These are phyloP conservation scores for Phoma sp. DNA, from an alignment of 2,329 filamentous ascomycete species.

Conservation along the genomic window DNA sequence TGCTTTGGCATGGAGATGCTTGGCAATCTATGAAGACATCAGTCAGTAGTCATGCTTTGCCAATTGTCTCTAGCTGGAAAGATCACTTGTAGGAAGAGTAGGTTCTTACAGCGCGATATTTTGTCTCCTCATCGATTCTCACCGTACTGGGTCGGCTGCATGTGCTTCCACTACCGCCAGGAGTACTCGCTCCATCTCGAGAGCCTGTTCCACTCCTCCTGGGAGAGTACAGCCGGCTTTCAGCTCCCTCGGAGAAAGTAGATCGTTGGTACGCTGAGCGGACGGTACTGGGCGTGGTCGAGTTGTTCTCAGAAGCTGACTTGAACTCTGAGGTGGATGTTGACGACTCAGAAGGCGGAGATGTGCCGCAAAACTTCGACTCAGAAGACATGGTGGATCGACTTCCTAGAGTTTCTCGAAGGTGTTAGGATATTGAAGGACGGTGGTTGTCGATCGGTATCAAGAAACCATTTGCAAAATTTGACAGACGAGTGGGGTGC, in stretches of 20 bases:
- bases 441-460: no score
- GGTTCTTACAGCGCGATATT: background rate
- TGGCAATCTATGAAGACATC: constrained; percentile 31
- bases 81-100: background rate
- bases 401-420: background rate
- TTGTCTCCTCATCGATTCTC: background rate
- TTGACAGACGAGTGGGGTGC: no score
- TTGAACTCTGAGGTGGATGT: background rate
- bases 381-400: background rate
- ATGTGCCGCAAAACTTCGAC: background rate
- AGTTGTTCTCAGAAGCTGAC: background rate
- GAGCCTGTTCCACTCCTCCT: background rate
- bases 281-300: background rate
- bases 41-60: background rate
- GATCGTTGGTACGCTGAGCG: background rate
- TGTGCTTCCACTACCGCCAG: background rate
- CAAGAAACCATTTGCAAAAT: no score
- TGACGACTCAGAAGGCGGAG: background rate
- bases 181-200: background rate
- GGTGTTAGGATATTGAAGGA: background rate
- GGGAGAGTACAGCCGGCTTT: background rate
- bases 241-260: background rate
- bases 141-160: background rate
- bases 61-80: background rate
- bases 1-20: constrained; percentile 35